Evolutionary conservation across 106 monocot species (phyloP), one percentile per base, ranked within the genome.

Genomic region (Amphibolis antarctica): DNA sequence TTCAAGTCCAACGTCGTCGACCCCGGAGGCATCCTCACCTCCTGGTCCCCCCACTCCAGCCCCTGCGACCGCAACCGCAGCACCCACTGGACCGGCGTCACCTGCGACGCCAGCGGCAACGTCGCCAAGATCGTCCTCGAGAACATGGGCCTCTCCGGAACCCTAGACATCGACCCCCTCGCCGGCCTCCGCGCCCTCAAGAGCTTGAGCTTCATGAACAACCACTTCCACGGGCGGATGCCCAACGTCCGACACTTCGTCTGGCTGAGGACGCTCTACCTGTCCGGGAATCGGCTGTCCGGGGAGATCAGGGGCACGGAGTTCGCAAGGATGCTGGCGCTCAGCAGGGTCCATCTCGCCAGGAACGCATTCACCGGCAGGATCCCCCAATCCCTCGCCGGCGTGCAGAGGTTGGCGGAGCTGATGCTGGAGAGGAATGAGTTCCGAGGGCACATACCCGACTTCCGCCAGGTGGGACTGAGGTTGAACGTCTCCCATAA

Each of bases 201-300:
- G 23, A 76, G 75, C 50, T 60, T 93, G 13, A 93, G 93, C 76
- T 78, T 93, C 76, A 61, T 59, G 67, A 76, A 81, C 82, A 93
- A 93, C 66, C 56, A 62, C 19, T 84, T 93, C 78, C 46, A 54
- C 0, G 93, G 93, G 1, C 42, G 78, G 5, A 55, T 93, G 63
- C 88, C 93, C 12, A 57, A 69, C 10, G 14, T 93, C 6, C 59
- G 64, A 28, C 55, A 26, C 18, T 59, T 93, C 19, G 43, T 42
- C 53, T 67, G 66, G 31, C 66, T 89, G 59, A 68, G 68, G 53
- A 46, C 69, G 12, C 10, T 82, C 9, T 89, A 69, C 57, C 51
- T 89, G 25, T 80, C 89, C 1, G 55, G 13, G 42, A 89, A 89
- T 64, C 60, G 57, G 26, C 45, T 89, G 45, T 82, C 88, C 6